phyloP scores from a whole-genome alignment of 805 yeast species.

The Torulaspora indica region DNA sequence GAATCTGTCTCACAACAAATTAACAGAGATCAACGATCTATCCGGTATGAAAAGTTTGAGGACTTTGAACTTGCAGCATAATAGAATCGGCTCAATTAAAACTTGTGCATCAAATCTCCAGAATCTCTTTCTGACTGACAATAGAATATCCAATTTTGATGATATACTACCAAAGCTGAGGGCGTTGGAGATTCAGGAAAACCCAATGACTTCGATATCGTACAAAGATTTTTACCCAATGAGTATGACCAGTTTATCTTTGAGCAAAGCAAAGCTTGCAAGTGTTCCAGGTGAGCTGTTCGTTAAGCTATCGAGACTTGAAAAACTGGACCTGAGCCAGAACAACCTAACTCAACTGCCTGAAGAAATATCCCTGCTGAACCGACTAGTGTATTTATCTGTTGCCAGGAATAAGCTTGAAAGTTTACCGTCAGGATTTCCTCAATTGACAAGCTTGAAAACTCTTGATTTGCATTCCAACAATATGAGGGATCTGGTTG shows the following conservation, averaged over 20 bases:
- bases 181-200: constrained; percentile 68
- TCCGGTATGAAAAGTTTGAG: constrained; percentile 52
- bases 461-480: constrained; percentile 78
- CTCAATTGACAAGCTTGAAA: constrained; percentile 53
- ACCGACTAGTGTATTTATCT: constrained; percentile 60
- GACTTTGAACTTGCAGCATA: constrained; percentile 73
- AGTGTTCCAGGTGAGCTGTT: constrained; percentile 64
- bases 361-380: constrained; percentile 54
- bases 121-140: constrained; percentile 69
- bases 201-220: constrained; percentile 61
- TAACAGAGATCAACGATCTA: constrained; percentile 43
- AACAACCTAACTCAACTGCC: constrained; percentile 81
- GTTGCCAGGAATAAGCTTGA: constrained; percentile 71
- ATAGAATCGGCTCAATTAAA: constrained; percentile 44
- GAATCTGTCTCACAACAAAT: constrained; percentile 67
- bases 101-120: constrained; percentile 54
- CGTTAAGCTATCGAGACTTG: constrained; percentile 57
- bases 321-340: constrained; percentile 68
- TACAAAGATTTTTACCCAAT: constrained; percentile 46
- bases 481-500: constrained; percentile 65
- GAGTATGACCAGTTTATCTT: constrained; percentile 63
- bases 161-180: constrained; percentile 59
- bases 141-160: constrained; percentile 65
- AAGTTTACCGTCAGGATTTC: constrained; percentile 61
- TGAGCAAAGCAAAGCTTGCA: constrained; percentile 78